Base-by-base conservation (phyloP, 2,329 filamentous ascomycete species). In the Paraphoma sp. region DNA sequence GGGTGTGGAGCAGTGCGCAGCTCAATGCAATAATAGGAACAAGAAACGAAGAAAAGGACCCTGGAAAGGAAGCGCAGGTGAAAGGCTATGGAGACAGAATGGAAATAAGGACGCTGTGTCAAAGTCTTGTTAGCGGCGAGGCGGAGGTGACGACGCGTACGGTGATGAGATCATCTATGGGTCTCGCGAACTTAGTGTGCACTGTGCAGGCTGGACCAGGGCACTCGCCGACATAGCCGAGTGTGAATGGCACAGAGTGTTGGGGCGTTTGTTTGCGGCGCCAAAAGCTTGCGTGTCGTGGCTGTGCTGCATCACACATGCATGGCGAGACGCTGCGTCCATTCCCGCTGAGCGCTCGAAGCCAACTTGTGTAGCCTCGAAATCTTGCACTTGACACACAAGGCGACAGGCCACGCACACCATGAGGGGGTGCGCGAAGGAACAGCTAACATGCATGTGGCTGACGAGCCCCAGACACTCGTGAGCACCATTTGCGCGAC, bases 141-240 rank as follows among this genome's bases (percentile, higher is more conserved):
- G 31, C 17, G 18, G 18, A 30, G 44, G 47, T 41, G 47, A 49
- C 47, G 46, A 48, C 46, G 47, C 33, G 33, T 49, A 42, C 8
- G 14, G 14, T 16, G 40, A 42, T 42, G 40, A 42, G 10, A 8
- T 42, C 40, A 42, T 17, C 11, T 42, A 17, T n/a, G 40, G 40
- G 16, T 8, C 14, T 17, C 16, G 40, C 40, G 40, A n/a, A 42
- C 16, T 42, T 42, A 17, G 40, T 42, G 40, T 42, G 40, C 40
- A 17, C 33, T 42, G 10, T n/a, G 16, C 40, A 42, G 40, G 40
- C 12, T 16, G n/a, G 40, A 36, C 33, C 33, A 36, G 33, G 33
- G 33, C 33, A 3, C 10, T 14, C 33, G 33, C 33, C 33, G 33
- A 36, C 33, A 36, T 36, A 36, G 33, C 33, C 33, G 33, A 10